Evolutionary conservation across 352 stramenopile genomes (phyloP).

Genomic region (Globisporangium barbulae): DNA sequence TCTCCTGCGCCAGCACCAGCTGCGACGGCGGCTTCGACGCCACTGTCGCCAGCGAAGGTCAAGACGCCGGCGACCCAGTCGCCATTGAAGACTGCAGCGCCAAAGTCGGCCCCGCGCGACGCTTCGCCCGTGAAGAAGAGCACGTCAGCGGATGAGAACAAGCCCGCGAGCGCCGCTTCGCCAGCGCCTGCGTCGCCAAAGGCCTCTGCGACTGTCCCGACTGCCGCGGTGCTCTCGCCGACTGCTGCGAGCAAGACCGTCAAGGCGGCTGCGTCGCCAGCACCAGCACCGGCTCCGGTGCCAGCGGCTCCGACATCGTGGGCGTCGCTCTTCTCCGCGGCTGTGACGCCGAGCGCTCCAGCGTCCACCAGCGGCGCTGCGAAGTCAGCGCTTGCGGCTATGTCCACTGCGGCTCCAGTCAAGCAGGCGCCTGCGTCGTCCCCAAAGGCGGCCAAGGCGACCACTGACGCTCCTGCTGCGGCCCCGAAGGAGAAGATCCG

Average conservation of each 20-base stretch:
- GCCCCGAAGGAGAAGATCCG: constrained; percentile 49
- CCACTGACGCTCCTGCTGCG: constrained; percentile 23
- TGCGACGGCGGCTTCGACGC: constrained; percentile 9
- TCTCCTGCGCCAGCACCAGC: constrained; percentile 25
- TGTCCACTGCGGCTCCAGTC: constrained; percentile 20
- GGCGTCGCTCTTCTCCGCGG: constrained; percentile 46
- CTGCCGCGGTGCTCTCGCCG: constrained; percentile 7
- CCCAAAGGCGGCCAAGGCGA: constrained; percentile 16
- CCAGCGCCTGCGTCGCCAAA: constrained; percentile 15
- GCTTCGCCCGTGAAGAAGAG: constrained; percentile 23
- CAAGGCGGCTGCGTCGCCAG: constrained; percentile 15
- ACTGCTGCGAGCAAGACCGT: constrained; percentile 15
- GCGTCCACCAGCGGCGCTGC: constrained; percentile 11
- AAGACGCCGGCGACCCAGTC: constrained; percentile 17
- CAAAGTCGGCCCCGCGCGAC: constrained; percentile 17
- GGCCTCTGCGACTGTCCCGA: not conserved
- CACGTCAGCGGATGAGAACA: constrained; percentile 4
- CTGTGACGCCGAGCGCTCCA: constrained; percentile 15
- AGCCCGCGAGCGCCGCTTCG: not conserved
- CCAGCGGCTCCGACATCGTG: constrained; percentile 50
- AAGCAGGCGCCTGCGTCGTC: constrained; percentile 18
- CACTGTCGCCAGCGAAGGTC: constrained; percentile 15
- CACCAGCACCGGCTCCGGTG: constrained; percentile 20
- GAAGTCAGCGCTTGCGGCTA: constrained; percentile 17
- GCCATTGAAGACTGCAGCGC: constrained; percentile 16